Conservation (phyloP, 1,139 yeast genomes). For the Groenewaldozyma auringiensis region DNA sequence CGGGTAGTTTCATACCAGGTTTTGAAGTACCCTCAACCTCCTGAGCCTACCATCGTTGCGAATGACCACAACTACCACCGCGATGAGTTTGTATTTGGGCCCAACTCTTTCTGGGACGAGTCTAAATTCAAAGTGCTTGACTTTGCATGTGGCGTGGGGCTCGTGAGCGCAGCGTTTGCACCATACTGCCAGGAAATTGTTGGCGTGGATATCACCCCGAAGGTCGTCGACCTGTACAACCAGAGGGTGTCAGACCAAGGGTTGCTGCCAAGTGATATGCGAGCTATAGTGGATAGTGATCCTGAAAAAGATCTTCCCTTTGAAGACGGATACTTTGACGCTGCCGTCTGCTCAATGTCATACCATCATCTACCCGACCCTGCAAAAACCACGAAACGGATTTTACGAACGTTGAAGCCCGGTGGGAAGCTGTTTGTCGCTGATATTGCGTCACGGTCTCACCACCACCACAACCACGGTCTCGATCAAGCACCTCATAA, state of each 20-base stretch:
- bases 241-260: slow-evolving; percentile 21
- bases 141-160: slow-evolving; percentile 29
- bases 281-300: slow-evolving; percentile 14
- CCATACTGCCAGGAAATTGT: slow-evolving; percentile 21
- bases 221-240: slow-evolving; percentile 24
- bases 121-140: slow-evolving; percentile 20
- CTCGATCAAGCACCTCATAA: slow-evolving; percentile 14
- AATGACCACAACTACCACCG: neutral
- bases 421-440: slow-evolving; percentile 24
- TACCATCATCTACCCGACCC: slow-evolving; percentile 27
- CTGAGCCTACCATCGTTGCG: neutral
- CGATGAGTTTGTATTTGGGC: neutral
- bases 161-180: slow-evolving; percentile 23
- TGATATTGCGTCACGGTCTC: slow-evolving; percentile 18
- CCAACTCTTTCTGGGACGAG: neutral
- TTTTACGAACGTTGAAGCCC: slow-evolving; percentile 16
- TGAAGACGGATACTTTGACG: slow-evolving; percentile 18
- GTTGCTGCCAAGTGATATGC: slow-evolving; percentile 17
- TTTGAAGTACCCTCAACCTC: neutral
- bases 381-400: slow-evolving; percentile 16
- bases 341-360: slow-evolving; percentile 23
- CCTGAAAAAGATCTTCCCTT: slow-evolving; percentile 5
- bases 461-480: slow-evolving; percentile 4
- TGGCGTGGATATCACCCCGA: slow-evolving; percentile 26
- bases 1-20: neutral